These are phyloP conservation scores for Polytrichum commune DNA, from an alignment of 225 moss, liverwort and hornwort species.

Conservation along the genomic window DNA sequence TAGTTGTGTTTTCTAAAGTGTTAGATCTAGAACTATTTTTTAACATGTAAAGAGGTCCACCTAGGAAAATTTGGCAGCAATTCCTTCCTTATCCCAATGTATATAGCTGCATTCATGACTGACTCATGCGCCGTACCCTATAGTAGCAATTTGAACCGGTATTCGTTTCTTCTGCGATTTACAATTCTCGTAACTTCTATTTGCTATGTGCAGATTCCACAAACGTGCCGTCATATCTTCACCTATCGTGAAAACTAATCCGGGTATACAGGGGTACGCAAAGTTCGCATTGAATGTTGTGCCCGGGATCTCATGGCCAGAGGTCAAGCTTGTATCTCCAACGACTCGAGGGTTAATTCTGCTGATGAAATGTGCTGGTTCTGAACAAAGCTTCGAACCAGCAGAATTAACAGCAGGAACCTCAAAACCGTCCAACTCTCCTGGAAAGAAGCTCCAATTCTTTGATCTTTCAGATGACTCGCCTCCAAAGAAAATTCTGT, in stretches of 20 bases:
- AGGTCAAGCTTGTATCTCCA: slow-evolving; percentile 6
- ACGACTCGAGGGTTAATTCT: slow-evolving; percentile 18
- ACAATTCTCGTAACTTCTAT: slow-evolving; percentile 14
- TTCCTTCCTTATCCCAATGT: no score
- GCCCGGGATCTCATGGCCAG: slow-evolving; percentile 23
- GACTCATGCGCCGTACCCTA: no score
- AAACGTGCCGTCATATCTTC: slow-evolving; percentile 23
- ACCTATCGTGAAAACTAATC: slow-evolving; percentile 12
- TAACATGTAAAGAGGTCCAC: no score
- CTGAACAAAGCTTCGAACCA: slow-evolving; percentile 45
- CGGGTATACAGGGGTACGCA: not conserved
- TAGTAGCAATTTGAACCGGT: no score
- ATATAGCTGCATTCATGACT: no score
- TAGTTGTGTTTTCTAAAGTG: no score
- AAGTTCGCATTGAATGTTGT: slow-evolving; percentile 20
- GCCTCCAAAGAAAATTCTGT: slow-evolving; percentile 22
- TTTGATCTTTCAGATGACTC: slow-evolving; percentile 10
- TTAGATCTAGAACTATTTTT: no score
- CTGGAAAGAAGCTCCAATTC: slow-evolving; percentile 20
- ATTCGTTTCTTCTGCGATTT: no score
- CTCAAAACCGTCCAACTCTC: slow-evolving; percentile 19
- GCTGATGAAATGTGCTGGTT: slow-evolving; percentile 27
- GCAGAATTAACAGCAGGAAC: slow-evolving; percentile 29
- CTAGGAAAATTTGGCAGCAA: no score
- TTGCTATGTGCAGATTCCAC: slow-evolving; percentile 25